Conservation (phyloP, 1,284 basidiomycete species). For the Leccinum solheimii region DNA sequence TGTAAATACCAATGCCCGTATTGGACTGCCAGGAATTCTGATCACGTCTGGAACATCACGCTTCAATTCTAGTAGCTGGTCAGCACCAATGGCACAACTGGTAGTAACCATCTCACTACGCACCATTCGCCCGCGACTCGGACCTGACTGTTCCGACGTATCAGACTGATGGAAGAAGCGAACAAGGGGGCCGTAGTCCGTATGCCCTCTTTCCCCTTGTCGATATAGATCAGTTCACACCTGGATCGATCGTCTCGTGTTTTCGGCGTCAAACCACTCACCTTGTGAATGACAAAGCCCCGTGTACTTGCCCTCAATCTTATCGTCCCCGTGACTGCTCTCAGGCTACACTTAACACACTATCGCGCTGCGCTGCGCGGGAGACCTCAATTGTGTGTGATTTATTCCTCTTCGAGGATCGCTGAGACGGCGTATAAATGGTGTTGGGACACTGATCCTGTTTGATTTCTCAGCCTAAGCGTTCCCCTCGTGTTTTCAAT, state of each 20-base stretch:
- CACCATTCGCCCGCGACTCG: conserved; percentile 1
- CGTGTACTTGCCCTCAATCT: conserved; percentile 2
- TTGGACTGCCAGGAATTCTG: background rate
- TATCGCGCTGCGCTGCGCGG: background rate
- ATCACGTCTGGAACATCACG: background rate
- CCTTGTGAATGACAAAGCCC: background rate
- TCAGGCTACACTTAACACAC: background rate
- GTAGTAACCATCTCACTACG: background rate
- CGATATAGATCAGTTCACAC: conserved; percentile 11
- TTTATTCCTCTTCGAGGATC: conserved; percentile 4
- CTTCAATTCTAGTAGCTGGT: background rate
- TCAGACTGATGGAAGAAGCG: background rate
- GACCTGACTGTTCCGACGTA: too few species aligned
- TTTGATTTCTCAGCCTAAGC: background rate
- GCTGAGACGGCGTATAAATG: conserved; percentile 10
- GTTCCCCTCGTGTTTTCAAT: background rate
- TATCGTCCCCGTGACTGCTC: conserved; percentile 8
- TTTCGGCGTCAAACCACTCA: background rate
- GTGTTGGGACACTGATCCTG: too few species aligned
- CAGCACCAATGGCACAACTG: background rate
- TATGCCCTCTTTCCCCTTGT: background rate
- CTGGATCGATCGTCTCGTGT: conserved; percentile 1
- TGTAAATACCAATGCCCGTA: conserved; percentile 13
- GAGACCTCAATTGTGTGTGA: background rate
- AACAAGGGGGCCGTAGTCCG: background rate